Base-by-base conservation (phyloP, 2,329 filamentous ascomycete species). In the Zymoseptoria crescenta region DNA sequence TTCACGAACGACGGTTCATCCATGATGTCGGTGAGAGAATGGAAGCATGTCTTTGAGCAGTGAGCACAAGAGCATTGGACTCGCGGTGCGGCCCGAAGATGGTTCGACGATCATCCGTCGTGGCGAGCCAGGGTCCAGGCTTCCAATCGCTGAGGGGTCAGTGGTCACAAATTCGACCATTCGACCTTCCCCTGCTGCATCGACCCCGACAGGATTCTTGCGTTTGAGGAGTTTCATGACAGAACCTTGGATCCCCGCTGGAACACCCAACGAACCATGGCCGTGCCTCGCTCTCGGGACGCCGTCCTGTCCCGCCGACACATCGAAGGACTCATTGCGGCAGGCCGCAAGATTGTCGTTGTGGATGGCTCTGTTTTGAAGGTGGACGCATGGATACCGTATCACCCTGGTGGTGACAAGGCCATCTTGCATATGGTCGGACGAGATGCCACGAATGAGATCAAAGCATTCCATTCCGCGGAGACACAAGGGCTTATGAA, bases 361-460 rank as follows among this genome's bases (percentile, higher is more conserved):
- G 80, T 94, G 60, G 85, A 96, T 67, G 81, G 85, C 60, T 84
- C 85, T 68, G 91, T 96, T 8, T 75, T 97, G 66, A 96, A 91
- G 76, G 86, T 91, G 30, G 93, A 97, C 74, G 81, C 87, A 48
- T 99, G 91, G 90, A 77, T 95, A 56, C 84, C 84, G 56, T 96
- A 89, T 70, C 94, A 97, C 70, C 94, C 94, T 10, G 94, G 94
- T 59, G 94, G 94, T 67, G 87, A 93, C 68, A 94, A 91, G 75
- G 84, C 93, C 57, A 95, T 99, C 64, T 79, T 85, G 72, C 94
- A 99, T 72, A 94, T 96, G 91, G 84, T 97, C 61, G 72, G 72
- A 28, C 64, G 72, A 66, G 72, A 74, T 63, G 93, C 91, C 55
- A 96, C 93, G 9, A 92, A 96, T 74, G 94, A 97, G 75, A 87